Base-by-base conservation (phyloP, 139 green algal genomes). In the Astrephomene gubernaculifera region DNA sequence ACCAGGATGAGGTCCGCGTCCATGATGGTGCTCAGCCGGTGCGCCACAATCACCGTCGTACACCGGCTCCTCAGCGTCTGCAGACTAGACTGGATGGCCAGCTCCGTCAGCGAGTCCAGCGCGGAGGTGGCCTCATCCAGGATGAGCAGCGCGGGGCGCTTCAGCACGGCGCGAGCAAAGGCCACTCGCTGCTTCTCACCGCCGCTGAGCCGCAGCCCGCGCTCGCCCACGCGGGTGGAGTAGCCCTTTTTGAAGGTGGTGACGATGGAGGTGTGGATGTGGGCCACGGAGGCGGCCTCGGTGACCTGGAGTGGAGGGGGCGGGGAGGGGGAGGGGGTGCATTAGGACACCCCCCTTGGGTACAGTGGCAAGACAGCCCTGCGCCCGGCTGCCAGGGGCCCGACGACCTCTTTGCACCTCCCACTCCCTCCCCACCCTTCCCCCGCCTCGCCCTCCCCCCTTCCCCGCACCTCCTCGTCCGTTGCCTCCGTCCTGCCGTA, bases 21-120 rank as follows among this genome's bases (percentile, higher is more conserved):
- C 85, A 94, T 93, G 38, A 98, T 90, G 27, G 95, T 98, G 71
- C 83, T 94, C 41, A 98, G 89, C n/a, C 95, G 87, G 81, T 98
- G 96, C 38, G 96, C 96, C n/a, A 98, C 91, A 27, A 98, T 93
- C 36, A 98, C 75, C 29, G 92, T 97, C 8, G 96, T 96, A 43
- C 91, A 90, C 4, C 86, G 44, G 4, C 43, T 53, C 29, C 82
- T 74, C 53, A 96, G 84, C 33, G 70, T 72, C 25, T 79, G 36
- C 86, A 94, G 83, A 38, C 45, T 82, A 35, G 35, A 69, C 75
- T 94, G 90, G 36, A 94, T 92, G 17, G 85, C 39, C n/a, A 71
- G 80, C 90, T 95, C 92, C 24, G 92, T 96, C 49, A 94, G 71
- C 54, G 79, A 91, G 84, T 93, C 92, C 22, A 95, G 82, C 4